Percentiles rank a stretch among this genome's conserved stretches.
phyloP scores from a whole-genome alignment of 495 filamentous ascomycete genomes.

The Podospora didyma region DNA sequence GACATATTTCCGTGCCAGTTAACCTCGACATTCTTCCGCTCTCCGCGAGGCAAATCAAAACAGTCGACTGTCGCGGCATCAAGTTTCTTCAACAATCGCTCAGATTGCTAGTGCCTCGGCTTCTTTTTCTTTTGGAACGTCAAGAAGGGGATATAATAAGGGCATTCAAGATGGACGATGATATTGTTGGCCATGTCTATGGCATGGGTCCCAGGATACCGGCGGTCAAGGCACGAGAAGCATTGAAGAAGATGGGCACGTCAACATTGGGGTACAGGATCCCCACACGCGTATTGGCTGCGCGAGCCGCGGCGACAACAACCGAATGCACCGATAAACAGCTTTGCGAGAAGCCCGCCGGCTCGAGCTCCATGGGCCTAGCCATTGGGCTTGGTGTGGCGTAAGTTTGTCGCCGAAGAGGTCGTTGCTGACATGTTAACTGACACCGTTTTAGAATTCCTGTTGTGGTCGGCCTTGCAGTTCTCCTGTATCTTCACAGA shows the following conservation, averaged over 20 bases:
- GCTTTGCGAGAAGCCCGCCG: constrained; percentile 53
- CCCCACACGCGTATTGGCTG: constrained; percentile 16
- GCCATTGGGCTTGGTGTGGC: constrained; percentile 76
- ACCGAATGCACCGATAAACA: constrained; percentile 23
- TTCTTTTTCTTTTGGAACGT: background rate
- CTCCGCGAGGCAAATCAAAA: constrained; percentile 8
- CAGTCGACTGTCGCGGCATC: constrained; percentile 4
- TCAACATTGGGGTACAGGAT: constrained; percentile 10
- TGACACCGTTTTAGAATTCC: constrained; percentile 60
- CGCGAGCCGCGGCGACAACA: constrained; percentile 11
- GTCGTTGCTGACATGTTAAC: constrained; percentile 20
- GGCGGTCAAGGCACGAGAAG: constrained; percentile 4
- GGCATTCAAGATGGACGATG: constrained; percentile 24
- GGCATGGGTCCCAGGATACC: constrained; percentile 28
- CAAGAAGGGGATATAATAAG: constrained; percentile 7
- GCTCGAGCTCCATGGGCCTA: constrained; percentile 55
- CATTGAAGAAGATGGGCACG: constrained; percentile 6
- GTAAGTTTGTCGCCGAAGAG: constrained; percentile 54
- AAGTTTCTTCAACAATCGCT: background rate
- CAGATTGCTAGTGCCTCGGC: too few relatives aligned
- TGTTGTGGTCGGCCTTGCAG: constrained; percentile 58
- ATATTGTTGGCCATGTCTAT: constrained; percentile 15
- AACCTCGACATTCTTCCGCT: constrained; percentile 13
- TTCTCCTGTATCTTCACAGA: constrained; percentile 74
- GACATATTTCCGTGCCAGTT: constrained; percentile 11